phyloP scores from a whole-genome alignment of 148 eudicot genomes.

The Silene latifolia region DNA sequence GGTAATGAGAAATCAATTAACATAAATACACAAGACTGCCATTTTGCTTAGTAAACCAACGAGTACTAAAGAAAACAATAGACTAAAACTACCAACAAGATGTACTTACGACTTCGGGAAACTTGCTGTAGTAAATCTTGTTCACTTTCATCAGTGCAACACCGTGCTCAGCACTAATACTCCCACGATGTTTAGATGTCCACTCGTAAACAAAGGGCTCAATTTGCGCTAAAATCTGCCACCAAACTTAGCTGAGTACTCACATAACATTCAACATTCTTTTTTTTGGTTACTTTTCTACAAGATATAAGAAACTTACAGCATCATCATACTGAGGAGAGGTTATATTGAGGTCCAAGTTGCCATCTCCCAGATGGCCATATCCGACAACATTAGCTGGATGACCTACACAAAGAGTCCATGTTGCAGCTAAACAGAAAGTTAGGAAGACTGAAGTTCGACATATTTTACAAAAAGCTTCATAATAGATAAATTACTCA shows the following conservation, averaged over 20 bases:
- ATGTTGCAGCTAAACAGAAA: background rate
- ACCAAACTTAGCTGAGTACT: slow-evolving; percentile 1
- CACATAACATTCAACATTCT: background rate
- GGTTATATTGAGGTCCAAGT: slow-evolving; percentile 92
- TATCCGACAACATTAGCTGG: slow-evolving; percentile 77
- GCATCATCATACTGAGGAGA: slow-evolving; percentile 64
- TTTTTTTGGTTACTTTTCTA: slow-evolving; percentile 1
- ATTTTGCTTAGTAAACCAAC: background rate
- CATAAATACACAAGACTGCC: background rate
- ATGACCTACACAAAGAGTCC: slow-evolving; percentile 38
- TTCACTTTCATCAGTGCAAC: slow-evolving; percentile 93
- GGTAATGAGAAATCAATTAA: too few relatives aligned
- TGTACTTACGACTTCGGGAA: slow-evolving; percentile 71
- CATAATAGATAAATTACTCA: too few relatives aligned
- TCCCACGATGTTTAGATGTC: slow-evolving; percentile 89
- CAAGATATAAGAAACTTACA: slow-evolving; percentile 49
- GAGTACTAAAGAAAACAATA: background rate
- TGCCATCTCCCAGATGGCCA: slow-evolving; percentile 96
- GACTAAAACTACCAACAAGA: background rate
- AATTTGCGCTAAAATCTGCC: slow-evolving; percentile 70
- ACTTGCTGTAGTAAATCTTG: slow-evolving; percentile 87
- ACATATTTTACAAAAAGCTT: too few relatives aligned
- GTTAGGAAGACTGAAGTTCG: too few relatives aligned
- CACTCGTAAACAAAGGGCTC: slow-evolving; percentile 98
- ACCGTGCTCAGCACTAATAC: slow-evolving; percentile 98